Evolutionary conservation across 1,284 basidiomycete genomes (phyloP).

Genomic region (Malassezia furfur): DNA sequence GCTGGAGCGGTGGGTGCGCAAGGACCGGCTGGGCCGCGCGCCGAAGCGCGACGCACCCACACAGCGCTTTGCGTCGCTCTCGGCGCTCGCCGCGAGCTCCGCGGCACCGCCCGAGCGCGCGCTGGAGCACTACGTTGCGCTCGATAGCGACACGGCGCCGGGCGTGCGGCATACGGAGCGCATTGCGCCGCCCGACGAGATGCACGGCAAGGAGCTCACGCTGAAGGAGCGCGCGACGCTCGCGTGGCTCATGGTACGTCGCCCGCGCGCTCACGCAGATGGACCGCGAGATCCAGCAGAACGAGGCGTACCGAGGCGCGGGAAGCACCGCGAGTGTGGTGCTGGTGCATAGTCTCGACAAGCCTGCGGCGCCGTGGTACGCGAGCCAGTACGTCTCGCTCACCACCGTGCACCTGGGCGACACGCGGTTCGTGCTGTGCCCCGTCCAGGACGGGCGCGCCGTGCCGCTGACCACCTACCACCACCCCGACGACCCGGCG

Average conservation of each 20-base stretch:
- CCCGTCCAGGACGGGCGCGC: slow-evolving; percentile 63
- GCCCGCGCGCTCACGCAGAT: slow-evolving; percentile 10
- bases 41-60: not conserved
- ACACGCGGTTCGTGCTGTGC: slow-evolving; percentile 73
- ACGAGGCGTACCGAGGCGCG: slow-evolving; percentile 35
- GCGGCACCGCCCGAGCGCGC: not conserved
- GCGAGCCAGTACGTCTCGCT: slow-evolving; percentile 40
- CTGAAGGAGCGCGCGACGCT: slow-evolving; percentile 43
- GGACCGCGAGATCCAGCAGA: slow-evolving; percentile 37
- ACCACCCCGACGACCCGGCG: slow-evolving; percentile 79
- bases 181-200: slow-evolving; percentile 25
- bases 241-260: slow-evolving; percentile 30
- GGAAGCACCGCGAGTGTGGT: slow-evolving; percentile 86
- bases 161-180: slow-evolving; percentile 17
- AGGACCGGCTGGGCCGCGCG: slow-evolving; percentile 21
- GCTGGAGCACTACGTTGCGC: slow-evolving; percentile 4
- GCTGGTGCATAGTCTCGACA: slow-evolving; percentile 71
- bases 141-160: not conserved
- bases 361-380: slow-evolving; percentile 54
- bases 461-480: slow-evolving; percentile 58
- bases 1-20: slow-evolving; percentile 36
- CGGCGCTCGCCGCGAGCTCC: not conserved
- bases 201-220: slow-evolving; percentile 28
- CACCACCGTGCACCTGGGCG: slow-evolving; percentile 81
- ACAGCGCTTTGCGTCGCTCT: not conserved